Conservation (phyloP, 108 stramenopile species). For the Craspedostauros australis region DNA sequence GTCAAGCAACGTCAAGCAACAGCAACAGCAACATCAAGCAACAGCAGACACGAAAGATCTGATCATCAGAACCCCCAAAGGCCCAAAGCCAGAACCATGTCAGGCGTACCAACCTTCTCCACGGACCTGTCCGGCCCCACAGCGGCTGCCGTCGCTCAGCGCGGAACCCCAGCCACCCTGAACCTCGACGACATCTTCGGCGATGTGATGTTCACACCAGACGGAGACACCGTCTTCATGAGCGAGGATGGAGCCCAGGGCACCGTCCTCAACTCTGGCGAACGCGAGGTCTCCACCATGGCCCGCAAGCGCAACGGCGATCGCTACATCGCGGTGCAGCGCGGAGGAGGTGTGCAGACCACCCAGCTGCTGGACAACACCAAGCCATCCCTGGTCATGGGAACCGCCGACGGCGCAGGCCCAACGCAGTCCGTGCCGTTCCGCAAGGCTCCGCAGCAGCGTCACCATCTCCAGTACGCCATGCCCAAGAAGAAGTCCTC, state of each 20-base stretch:
- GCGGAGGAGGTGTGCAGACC: conserved; percentile 68
- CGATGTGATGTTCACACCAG: conserved; percentile 85
- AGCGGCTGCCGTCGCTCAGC: conserved; percentile 50
- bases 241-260: conserved; percentile 47
- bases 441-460: conserved; percentile 63
- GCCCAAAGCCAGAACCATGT: background rate
- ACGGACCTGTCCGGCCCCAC: conserved; percentile 8
- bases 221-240: conserved; percentile 81
- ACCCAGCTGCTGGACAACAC: conserved; percentile 56
- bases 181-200: conserved; percentile 89
- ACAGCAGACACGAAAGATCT: no score
- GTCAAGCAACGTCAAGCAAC: no score
- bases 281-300: conserved; percentile 37
- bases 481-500: conserved; percentile 18
- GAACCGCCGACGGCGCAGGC: conserved; percentile 24
- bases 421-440: conserved; percentile 43
- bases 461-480: conserved; percentile 81
- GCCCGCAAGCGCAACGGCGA: conserved; percentile 14
- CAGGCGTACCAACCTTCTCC: background rate
- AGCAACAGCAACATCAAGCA: no score
- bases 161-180: conserved; percentile 65
- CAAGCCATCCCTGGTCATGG: conserved; percentile 55
- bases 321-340: conserved; percentile 44
- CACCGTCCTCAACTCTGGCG: conserved; percentile 34
- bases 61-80: no score